phyloP scores from a whole-genome alignment of 2,329 filamentous ascomycete genomes.

The Trichophyton benhamiae region DNA sequence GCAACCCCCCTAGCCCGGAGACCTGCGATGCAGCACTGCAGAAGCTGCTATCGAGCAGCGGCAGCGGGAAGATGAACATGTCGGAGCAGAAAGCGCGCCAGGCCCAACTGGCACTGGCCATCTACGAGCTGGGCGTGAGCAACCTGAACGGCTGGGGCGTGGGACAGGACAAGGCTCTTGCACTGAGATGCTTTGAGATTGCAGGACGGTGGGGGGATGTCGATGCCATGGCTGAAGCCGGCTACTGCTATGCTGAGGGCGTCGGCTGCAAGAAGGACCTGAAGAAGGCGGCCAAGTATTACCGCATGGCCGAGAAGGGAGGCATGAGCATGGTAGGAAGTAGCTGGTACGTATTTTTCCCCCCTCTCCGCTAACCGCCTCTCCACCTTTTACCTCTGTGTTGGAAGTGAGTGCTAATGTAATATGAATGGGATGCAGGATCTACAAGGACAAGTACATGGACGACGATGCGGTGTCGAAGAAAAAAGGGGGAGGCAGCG shows the following conservation, averaged over 20 bases:
- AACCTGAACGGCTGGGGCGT: slow-evolving; percentile 99
- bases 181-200: slow-evolving; percentile 88
- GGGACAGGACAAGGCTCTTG: slow-evolving; percentile 77
- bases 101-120: slow-evolving; percentile 86
- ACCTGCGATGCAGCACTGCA: slow-evolving; percentile 34
- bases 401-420: slow-evolving; percentile 9
- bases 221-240: slow-evolving; percentile 85
- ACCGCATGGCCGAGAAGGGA: slow-evolving; percentile 78
- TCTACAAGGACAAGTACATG: slow-evolving; percentile 88
- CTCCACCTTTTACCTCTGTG: not conserved
- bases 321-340: slow-evolving; percentile 97
- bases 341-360: slow-evolving; percentile 61
- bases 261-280: slow-evolving; percentile 91
- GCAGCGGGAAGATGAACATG: slow-evolving; percentile 43
- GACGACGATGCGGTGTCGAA: slow-evolving; percentile 45
- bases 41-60: slow-evolving; percentile 16
- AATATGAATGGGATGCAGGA: slow-evolving; percentile 45
- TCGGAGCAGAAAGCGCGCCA: slow-evolving; percentile 69
- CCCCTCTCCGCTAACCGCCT: not conserved
- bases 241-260: slow-evolving; percentile 90
- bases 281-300: slow-evolving; percentile 85
- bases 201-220: slow-evolving; percentile 91
- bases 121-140: slow-evolving; percentile 91
- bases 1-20: slow-evolving; percentile 39
- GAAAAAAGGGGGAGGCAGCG: slow-evolving; percentile 55